Evolutionary conservation across 768 basidiomycete species (phyloP), one percentile per base, ranked within the genome.

Genomic region (Cyathus striatus): DNA sequence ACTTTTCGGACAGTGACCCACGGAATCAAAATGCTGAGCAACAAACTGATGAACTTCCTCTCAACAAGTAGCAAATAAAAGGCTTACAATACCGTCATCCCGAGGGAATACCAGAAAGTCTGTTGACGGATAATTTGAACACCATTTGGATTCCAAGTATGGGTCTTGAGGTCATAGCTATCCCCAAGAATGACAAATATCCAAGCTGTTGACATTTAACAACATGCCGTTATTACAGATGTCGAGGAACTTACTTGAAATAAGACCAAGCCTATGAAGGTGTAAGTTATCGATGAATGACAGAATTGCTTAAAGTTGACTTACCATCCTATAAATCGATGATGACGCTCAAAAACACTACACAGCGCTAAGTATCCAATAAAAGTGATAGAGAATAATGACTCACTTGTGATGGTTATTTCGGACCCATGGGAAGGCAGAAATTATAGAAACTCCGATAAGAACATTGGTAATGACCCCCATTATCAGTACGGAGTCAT

Each of bases 321-420:
- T 32, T 63, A 76, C 86, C 88, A 90, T 44, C 88, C 88, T 53
- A 86, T 73, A 60, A 90, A 86, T 7, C 88, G 79, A 63, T 90
- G 88, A 49, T 86, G 82, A 33, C 85, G 73, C 60, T 90, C 88
- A 49, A 90, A 90, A 17, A 89, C 72, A 50, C 85, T 88, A 44
- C 44, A n/a, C 33, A 38, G 23, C 22, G 30, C 50, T 21, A 45
- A 38, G 12, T 26, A 24, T 14, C 12, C 14, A 23, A 6, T 20
- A 32, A 13, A n/a, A 25, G 26, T 17, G 25, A 17, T 26, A 23
- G 27, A 20, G 21, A 12, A 23, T 17, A 36, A n/a, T 17, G 6
- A 47, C 75, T 41, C 60, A 88, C 86, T 90, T 89, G 67, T 90
- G 87, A 57, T 88, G 83, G 2, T 78, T 78, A 54, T 90, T 86